phyloP scores from a whole-genome alignment of 139 green algal genomes.

The Auxenochlorella pyrenoidosa region DNA sequence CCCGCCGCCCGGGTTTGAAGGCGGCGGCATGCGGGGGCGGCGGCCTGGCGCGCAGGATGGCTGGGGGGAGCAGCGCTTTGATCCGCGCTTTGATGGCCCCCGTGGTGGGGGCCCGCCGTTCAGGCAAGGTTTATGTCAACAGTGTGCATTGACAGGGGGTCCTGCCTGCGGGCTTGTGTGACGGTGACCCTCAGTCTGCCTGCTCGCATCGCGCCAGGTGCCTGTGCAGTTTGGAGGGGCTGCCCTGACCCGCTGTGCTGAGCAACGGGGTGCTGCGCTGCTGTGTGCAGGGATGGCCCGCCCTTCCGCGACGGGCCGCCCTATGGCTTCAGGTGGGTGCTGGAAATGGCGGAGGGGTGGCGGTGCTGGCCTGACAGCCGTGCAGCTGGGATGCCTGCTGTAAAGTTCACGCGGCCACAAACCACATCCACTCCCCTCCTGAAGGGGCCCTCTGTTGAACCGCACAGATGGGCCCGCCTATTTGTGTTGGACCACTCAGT shows the following conservation, averaged over 20 bases:
- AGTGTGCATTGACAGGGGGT: neutral
- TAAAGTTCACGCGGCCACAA: neutral
- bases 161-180: no score
- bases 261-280: no score
- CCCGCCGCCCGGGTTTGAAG: neutral
- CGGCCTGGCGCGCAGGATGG: no score
- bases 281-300: neutral
- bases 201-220: neutral
- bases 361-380: no score
- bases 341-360: neutral
- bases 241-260: neutral
- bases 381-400: neutral
- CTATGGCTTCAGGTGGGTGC: neutral
- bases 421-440: neutral
- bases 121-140: neutral
- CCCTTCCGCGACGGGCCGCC: neutral
- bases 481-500: no score
- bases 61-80: neutral
- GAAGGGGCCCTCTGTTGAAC: neutral
- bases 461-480: no score
- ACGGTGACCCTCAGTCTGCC: no score
- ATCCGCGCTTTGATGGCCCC: neutral
- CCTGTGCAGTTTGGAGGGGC: neutral
- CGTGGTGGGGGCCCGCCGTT: neutral
- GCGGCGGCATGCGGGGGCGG: neutral